phyloP scores from a whole-genome alignment of 1,284 basidiomycete species.

The Moniliophthora roreri region DNA sequence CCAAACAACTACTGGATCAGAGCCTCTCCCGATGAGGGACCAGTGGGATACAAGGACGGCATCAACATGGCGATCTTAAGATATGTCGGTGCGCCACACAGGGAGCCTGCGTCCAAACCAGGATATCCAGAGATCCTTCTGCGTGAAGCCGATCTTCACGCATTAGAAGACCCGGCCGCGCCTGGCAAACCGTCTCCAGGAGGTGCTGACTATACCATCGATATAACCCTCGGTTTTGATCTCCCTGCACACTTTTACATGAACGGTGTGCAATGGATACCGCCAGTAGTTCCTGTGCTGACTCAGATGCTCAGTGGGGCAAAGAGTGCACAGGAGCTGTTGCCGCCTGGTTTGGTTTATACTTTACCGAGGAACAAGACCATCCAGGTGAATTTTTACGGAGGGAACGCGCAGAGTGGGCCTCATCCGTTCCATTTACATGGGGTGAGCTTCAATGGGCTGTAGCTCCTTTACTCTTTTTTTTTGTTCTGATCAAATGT shows the following conservation, averaged over 20 bases:
- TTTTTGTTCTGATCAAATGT: too few relatives aligned
- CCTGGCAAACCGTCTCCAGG: conserved; percentile 14
- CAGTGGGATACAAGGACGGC: conserved; percentile 22
- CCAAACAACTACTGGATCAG: conserved; percentile 37
- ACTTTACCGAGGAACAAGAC: too few relatives aligned
- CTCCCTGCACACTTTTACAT: conserved; percentile 19
- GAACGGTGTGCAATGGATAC: conserved; percentile 27
- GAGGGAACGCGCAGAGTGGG: too few relatives aligned
- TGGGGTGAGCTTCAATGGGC: too few relatives aligned
- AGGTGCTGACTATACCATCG: conserved; percentile 9
- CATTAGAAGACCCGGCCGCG: conserved; percentile 18
- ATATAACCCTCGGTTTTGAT: conserved; percentile 8
- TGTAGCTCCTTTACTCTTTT: too few relatives aligned
- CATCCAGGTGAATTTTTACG: too few relatives aligned
- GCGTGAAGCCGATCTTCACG: conserved; percentile 14
- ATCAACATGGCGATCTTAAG: conserved; percentile 40
- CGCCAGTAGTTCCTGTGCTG: conserved; percentile 32
- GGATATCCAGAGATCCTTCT: neutral
- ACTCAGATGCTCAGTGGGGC: conserved; percentile 48
- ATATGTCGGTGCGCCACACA: conserved; percentile 26
- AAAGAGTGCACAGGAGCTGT: conserved; percentile 29
- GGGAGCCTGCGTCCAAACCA: too few relatives aligned
- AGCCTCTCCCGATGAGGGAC: conserved; percentile 7
- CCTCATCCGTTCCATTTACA: too few relatives aligned
- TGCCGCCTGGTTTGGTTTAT: conserved; percentile 13